phyloP scores from a whole-genome alignment of 208 protist genomes.

The Leishmania guyanensis region DNA sequence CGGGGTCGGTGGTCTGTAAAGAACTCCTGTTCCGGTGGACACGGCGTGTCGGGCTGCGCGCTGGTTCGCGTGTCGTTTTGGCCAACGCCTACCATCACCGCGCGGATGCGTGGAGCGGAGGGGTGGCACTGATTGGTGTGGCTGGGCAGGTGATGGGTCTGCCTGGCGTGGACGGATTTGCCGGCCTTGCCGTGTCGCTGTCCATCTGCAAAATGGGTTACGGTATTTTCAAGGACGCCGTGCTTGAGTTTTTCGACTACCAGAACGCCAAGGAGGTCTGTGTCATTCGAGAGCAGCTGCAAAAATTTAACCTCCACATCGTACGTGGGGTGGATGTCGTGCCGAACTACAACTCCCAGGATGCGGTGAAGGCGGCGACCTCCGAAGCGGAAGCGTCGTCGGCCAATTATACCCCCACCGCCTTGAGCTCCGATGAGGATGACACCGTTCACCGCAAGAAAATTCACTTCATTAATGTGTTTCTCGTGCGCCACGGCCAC shows the following conservation, averaged over 20 bases:
- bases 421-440: conserved; percentile 11
- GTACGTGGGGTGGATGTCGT: conserved; percentile 12
- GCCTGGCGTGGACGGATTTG: conserved; percentile 76
- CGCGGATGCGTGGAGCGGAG: conserved; percentile 88
- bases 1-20: conserved; percentile 72
- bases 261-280: conserved; percentile 73
- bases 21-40: conserved; percentile 87
- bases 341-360: neutral
- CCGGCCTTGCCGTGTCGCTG: conserved; percentile 75
- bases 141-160: conserved; percentile 68
- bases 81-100: conserved; percentile 91
- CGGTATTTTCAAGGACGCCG: conserved; percentile 49
- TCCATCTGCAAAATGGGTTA: conserved; percentile 87
- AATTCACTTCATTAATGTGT: conserved; percentile 74
- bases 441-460: conserved; percentile 19
- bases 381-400: neutral
- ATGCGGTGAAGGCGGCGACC: neutral
- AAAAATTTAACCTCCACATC: conserved; percentile 52
- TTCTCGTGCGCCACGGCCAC: conserved; percentile 86
- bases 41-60: conserved; percentile 61
- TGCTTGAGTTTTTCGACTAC: conserved; percentile 89
- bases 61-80: conserved; percentile 82
- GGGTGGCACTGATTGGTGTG: conserved; percentile 80
- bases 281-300: conserved; percentile 60
- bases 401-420: neutral